Base-by-base conservation (phyloP, 345 rosid species). In the Aquilaria yunnanensis region DNA sequence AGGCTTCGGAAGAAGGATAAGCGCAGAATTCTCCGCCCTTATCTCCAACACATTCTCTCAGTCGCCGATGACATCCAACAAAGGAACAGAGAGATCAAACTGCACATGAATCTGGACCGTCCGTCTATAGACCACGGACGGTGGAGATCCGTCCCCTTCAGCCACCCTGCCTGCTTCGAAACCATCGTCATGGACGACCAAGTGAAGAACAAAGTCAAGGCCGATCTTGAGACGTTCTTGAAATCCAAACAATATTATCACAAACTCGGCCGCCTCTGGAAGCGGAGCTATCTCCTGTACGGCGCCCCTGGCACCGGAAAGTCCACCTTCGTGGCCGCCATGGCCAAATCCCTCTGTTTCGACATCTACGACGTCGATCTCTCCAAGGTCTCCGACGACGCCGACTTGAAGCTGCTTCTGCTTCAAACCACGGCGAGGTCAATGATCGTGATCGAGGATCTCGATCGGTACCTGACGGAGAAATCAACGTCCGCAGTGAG, bases 301-400 rank as follows among this genome's bases (percentile, higher is more conserved):
- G 90, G 90, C 8, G 73, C 77, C 9, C 65, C 88, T 11, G 90
- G 90, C 31, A 87, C 90, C 1, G 88, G 95, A 33, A 87, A 87
- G 47, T 77, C 90, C 30, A 81, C 80, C 56, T 87, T 84, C 61
- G 69, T 78, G 10, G 83, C 86, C 0, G 85, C 88, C 0, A 71
- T 82, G 82, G 88, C 94, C 2, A 76, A 75, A 60, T 73, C 82
- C 54, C 80, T 87, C 7, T 47, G 69, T 56, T 87, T 78, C 70
- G 85, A 87, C 51, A 67, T 87, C 16, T 87, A 82, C 50, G 85
- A 82, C 34, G 62, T 87, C 51, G 86, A 87, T 63, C 72, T 87
- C 30, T 77, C 82, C 0, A 71, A 59, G 31, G 79, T 82, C 9
- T 12, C 59, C 0, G 86, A 76, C 55, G 88, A 77, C 56, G 77